Evolutionary conservation across 352 stramenopile genomes (phyloP).

Genomic region (Phytophthora litchii): DNA sequence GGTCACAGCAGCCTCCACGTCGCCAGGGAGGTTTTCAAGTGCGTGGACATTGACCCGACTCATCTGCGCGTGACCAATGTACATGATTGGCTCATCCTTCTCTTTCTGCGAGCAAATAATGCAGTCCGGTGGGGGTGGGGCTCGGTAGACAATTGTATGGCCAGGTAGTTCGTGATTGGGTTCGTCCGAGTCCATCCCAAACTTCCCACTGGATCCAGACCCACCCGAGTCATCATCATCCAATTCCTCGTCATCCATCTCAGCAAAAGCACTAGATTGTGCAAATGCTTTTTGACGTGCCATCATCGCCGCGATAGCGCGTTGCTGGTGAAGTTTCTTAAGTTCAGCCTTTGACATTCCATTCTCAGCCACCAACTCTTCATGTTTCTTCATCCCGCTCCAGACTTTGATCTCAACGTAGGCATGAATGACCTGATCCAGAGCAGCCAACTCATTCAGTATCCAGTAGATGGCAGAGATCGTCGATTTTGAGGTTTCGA

Average conservation of each 20-base stretch:
- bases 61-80: slow-evolving; percentile 82
- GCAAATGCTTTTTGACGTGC: slow-evolving; percentile 80
- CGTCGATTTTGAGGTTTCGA: slow-evolving; percentile 79
- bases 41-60: slow-evolving; percentile 65
- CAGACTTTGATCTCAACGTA: slow-evolving; percentile 69
- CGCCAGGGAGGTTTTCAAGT: slow-evolving; percentile 46
- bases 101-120: slow-evolving; percentile 90
- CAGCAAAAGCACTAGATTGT: slow-evolving; percentile 65
- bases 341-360: slow-evolving; percentile 74
- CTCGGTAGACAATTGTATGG: slow-evolving; percentile 65
- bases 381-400: slow-evolving; percentile 67
- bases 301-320: slow-evolving; percentile 86
- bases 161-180: slow-evolving; percentile 19
- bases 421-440: slow-evolving; percentile 54
- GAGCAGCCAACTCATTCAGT: slow-evolving; percentile 59
- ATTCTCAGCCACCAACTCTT: slow-evolving; percentile 55
- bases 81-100: slow-evolving; percentile 85
- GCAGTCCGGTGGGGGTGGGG: slow-evolving; percentile 71
- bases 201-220: slow-evolving; percentile 28
- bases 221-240: slow-evolving; percentile 44
- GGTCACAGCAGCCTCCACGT: slow-evolving; percentile 30
- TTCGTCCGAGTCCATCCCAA: slow-evolving; percentile 24
- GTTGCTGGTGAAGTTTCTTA: slow-evolving; percentile 82
- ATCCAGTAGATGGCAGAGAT: slow-evolving; percentile 87
- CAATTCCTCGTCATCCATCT: slow-evolving; percentile 75